Evolutionary conservation across 768 basidiomycete genomes (phyloP), one percentile per base, ranked within the genome.

Genomic region (Termitomyces heimii): DNA sequence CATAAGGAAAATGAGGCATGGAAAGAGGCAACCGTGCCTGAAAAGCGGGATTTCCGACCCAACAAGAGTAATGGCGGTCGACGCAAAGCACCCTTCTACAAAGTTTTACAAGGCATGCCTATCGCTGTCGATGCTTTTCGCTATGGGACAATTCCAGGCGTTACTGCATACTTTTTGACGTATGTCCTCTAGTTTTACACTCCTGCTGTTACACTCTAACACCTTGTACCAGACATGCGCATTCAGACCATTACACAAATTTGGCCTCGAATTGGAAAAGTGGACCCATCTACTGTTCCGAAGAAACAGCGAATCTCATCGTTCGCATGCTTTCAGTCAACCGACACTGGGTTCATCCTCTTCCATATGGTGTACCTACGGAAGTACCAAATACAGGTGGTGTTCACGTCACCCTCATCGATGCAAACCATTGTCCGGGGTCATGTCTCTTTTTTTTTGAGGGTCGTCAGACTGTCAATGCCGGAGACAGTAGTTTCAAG

Each of bases 361-460:
- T 98, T 3, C 90, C 93, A 1, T 83, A 94, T 81, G 83, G 97
- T 69, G 74, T 75, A 0, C 80, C 92, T 0, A 86, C 83, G 0
- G 68, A 83, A 34, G 78, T 97, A 55, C 92, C 96, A 0, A 73
- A 90, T 62, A 92, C 93, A 0, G 83, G 84, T 28, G 94, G 94
- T 2, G 92, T 98, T 35, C 76, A 73, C 37, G 95, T 98, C 5
- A 98, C 94, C 2, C 82, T 95, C 40, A 93, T 99, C n/a, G 92
- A 97, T 65, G 97, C 96, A 10, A 98, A 99, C 68, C 97, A 98
- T 67, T 98, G 96, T 70, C 97, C 97, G 5, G 97, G 97, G 4
- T 97, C 94, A 2, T 92, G 86, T 57, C 75, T 99, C 26, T 98
- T 98, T 72, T 78, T 96, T 34, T 98, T 94, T 64, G 93, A 98